Evolutionary conservation across 768 basidiomycete genomes (phyloP), one percentile per base, ranked within the genome.

Genomic region (Mycena galopus): DNA sequence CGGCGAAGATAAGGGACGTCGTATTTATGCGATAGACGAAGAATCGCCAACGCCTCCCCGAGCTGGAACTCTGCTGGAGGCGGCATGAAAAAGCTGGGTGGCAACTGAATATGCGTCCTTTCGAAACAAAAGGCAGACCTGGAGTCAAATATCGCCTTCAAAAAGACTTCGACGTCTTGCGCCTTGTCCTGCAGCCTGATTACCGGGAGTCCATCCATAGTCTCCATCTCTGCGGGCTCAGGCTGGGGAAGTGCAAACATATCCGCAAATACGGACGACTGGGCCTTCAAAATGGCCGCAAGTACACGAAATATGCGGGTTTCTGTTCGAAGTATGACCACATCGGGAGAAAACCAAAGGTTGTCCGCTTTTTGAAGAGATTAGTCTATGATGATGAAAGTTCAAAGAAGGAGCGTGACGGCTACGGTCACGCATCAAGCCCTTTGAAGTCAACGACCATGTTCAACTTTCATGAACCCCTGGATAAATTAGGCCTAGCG

Each of bases 141-240:
- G 10, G 68, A 63, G 27, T 69, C 60, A 9, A 69, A 69, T n/a
- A 69, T 63, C 16, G 68, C 68, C 23, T 44, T 56, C 37, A 69
- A 35, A 23, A 69, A 69, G 0, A 64, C 62, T 14, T 56, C 68
- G 16, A 69, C 23, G 21, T 69, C 61, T 19, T 19, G 53, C 8
- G 68, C 61, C 8, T 69, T 30, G 35, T 69, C 68, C 11, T 57
- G 32, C n/a, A 69, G 39, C 23, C 25, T 12, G 27, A 69, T 53
- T 7, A 69, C 61, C 32, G 68, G 68, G 16, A 57, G n/a, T 14
- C 68, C 61, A 21, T 69, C 61, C 37, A 69, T 58, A 23, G 60
- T 63, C 50, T 64, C 68, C 30, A 44, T 35, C 30, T 64, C 68
- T 2, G 51, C 39, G 30, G 55, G 27, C 8, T 61, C 42, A 42